Percentiles rank a stretch among this genome's conserved stretches.
Conservation (phyloP, 495 filamentous ascomycete species). For the Cryomyces minteri region DNA sequence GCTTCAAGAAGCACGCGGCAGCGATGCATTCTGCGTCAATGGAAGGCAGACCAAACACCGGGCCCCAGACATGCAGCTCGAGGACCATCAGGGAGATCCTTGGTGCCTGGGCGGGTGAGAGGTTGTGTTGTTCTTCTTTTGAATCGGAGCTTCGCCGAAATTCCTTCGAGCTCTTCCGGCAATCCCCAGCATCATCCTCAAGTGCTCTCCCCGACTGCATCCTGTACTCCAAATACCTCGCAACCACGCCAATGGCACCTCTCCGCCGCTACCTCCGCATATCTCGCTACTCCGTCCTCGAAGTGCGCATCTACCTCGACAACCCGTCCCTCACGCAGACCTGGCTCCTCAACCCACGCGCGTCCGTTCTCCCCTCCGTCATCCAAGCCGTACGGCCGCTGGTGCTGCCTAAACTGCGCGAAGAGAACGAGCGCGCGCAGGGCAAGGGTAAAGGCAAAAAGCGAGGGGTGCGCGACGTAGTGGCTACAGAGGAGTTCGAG, state of each 20-base stretch:
- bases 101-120: no score
- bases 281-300: conserved; percentile 76
- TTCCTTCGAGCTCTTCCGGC: no score
- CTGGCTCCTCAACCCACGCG: conserved; percentile 63
- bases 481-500: conserved; percentile 81
- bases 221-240: background rate
- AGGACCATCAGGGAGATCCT: no score
- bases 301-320: conserved; percentile 89
- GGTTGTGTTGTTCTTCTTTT: no score
- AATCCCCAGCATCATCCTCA: background rate
- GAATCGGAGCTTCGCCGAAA: no score
- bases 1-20: conserved; percentile 43
- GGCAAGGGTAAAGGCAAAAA: conserved; percentile 40
- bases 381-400: conserved; percentile 67
- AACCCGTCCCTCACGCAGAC: conserved; percentile 57
- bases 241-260: conserved; percentile 42
- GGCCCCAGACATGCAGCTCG: conserved; percentile 82
- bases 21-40: conserved; percentile 71
- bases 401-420: conserved; percentile 74
- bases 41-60: conserved; percentile 71
- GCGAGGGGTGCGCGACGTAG: conserved; percentile 73
- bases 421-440: conserved; percentile 57
- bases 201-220: background rate
- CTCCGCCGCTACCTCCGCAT: conserved; percentile 71
- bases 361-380: conserved; percentile 59